These are phyloP conservation scores for Hortaea sp. DNA, from an alignment of 2,329 filamentous ascomycete species.

Conservation along the genomic window DNA sequence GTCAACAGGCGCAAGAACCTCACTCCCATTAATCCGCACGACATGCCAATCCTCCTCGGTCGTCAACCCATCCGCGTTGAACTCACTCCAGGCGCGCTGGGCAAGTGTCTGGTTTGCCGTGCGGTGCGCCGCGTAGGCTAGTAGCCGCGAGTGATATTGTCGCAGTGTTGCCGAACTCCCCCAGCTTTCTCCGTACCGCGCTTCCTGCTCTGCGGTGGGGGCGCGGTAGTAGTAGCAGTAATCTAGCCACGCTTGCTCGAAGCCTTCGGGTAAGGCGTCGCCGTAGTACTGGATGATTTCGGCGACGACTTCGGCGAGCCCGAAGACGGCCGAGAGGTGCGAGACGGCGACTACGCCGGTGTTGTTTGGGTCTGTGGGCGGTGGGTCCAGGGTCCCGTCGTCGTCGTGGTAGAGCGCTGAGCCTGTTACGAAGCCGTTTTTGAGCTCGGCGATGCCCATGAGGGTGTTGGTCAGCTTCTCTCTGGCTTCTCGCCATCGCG, in stretches of 20 bases:
- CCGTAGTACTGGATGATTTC: constrained; percentile 44
- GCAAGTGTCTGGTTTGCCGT: too few relatives aligned
- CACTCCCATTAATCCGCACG: too few relatives aligned
- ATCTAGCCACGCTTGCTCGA: constrained; percentile 47
- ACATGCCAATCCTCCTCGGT: too few relatives aligned
- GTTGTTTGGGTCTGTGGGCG: constrained; percentile 44
- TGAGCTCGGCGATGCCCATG: constrained; percentile 44
- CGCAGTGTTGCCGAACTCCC: not conserved
- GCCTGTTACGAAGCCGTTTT: constrained; percentile 50
- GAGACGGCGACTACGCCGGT: constrained; percentile 42
- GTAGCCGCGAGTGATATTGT: not conserved
- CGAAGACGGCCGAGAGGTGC: constrained; percentile 50
- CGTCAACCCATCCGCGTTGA: too few relatives aligned
- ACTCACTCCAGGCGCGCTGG: too few relatives aligned
- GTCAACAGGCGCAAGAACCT: too few relatives aligned
- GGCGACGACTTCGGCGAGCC: constrained; percentile 47
- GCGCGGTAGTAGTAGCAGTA: constrained; percentile 52
- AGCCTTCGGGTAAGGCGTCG: constrained; percentile 36
- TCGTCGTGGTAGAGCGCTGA: constrained; percentile 42
- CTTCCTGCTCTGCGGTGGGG: constrained; percentile 38
- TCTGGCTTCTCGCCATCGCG: constrained; percentile 43
- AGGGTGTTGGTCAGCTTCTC: constrained; percentile 41
- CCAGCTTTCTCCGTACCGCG: constrained; percentile 39
- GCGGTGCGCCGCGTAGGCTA: too few relatives aligned
- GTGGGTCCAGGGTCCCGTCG: constrained; percentile 42